Evolutionary conservation across 2,329 filamentous ascomycete genomes (phyloP).

Genomic region (Sporothrix protearum): DNA sequence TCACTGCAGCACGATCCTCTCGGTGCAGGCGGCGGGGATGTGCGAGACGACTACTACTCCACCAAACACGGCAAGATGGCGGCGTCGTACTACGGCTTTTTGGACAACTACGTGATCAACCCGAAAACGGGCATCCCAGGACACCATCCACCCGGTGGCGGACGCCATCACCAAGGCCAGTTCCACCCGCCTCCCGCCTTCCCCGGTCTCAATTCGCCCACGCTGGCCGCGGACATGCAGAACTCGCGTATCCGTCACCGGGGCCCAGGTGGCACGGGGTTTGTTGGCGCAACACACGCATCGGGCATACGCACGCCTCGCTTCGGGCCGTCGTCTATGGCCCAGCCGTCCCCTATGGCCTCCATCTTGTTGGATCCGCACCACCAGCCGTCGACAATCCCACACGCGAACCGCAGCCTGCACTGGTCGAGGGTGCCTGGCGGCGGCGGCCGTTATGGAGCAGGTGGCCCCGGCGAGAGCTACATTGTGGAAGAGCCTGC

Average conservation of each 20-base stretch:
- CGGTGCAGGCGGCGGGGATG: constrained; percentile 50
- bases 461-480: constrained; percentile 46
- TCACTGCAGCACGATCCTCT: constrained; percentile 31
- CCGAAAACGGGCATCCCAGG: constrained; percentile 64
- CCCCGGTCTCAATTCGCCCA: constrained; percentile 65
- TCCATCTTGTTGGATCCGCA: constrained; percentile 73
- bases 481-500: constrained; percentile 55
- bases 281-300: too few species aligned
- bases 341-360: constrained; percentile 63
- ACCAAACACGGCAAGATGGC: constrained; percentile 98
- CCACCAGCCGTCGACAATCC: constrained; percentile 61
- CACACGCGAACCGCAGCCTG: constrained; percentile 44
- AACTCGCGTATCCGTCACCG: constrained; percentile 48
- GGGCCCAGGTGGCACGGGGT: constrained; percentile 28
- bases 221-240: constrained; percentile 54
- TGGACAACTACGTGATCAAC: constrained; percentile 84
- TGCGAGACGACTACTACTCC: constrained; percentile 87
- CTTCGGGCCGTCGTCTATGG: constrained; percentile 42
- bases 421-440: constrained; percentile 42
- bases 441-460: constrained; percentile 34
- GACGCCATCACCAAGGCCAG: constrained; percentile 63
- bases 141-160: constrained; percentile 53
- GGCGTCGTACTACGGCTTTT: constrained; percentile 91
- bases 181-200: constrained; percentile 76
- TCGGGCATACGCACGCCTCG: constrained; percentile 40